These are phyloP conservation scores for Priceomyces medius DNA, from an alignment of 805 yeast genomes.

Conservation along the genomic window DNA sequence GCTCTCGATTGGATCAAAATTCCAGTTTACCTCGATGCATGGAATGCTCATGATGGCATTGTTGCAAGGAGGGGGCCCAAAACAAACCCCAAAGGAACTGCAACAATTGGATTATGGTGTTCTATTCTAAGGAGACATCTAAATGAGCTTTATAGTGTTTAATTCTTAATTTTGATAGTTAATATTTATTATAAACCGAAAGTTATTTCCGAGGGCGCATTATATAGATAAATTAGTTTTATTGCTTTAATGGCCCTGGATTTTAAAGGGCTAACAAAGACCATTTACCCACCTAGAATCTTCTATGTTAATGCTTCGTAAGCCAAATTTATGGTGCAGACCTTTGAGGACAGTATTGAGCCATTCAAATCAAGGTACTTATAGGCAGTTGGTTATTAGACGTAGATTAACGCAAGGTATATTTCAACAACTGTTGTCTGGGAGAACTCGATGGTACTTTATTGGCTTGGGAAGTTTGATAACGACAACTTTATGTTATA, in stretches of 20 bases:
- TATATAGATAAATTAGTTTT: too few relatives aligned
- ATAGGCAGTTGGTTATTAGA: not conserved
- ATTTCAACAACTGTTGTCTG: not conserved
- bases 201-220: too few relatives aligned
- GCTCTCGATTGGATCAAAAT: constrained; percentile 72
- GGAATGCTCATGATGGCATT: constrained; percentile 86
- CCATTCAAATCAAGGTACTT: not conserved
- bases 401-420: not conserved
- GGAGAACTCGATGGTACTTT: constrained; percentile 2
- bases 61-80: constrained; percentile 70
- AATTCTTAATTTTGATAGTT: too few relatives aligned
- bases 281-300: not conserved
- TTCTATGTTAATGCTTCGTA: not conserved
- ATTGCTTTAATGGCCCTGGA: too few relatives aligned
- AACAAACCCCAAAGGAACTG: constrained; percentile 51
- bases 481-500: constrained; percentile 2
- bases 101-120: constrained; percentile 52
- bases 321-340: not conserved
- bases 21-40: constrained; percentile 65
- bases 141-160: constrained; percentile 7
- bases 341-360: not conserved
- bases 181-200: too few relatives aligned
- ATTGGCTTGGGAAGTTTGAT: constrained; percentile 9
- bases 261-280: not conserved
- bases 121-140: constrained; percentile 35